Evolutionary conservation across 176 grass and related monocot species (phyloP).

Genomic region (Neostapfia colusana): DNA sequence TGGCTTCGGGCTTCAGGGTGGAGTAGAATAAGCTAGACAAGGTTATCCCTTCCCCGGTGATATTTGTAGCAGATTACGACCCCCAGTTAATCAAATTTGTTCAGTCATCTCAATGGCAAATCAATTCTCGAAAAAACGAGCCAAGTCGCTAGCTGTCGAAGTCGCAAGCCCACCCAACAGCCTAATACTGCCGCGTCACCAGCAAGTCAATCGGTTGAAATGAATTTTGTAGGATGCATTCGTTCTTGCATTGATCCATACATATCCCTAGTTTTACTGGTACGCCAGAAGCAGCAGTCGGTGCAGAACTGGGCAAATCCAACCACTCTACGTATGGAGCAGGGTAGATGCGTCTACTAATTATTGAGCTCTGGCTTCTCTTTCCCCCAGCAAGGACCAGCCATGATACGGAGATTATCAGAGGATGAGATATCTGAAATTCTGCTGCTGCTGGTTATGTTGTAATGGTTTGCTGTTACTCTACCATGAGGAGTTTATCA

Average conservation of each 20-base stretch:
- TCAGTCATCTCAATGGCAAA: neutral
- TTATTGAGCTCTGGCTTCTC: neutral
- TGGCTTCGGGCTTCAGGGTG: neutral
- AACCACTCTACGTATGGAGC: neutral
- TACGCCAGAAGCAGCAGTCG: neutral
- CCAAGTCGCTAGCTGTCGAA: neutral
- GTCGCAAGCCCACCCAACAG: neutral
- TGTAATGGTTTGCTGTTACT: neutral
- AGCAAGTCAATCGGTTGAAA: neutral
- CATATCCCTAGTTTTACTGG: no score
- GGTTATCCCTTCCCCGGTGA: neutral
- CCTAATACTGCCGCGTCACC: neutral
- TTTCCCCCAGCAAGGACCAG: neutral
- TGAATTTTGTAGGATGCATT: neutral
- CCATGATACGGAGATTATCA: neutral
- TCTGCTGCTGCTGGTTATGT: neutral
- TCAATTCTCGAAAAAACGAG: neutral
- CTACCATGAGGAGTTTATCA: no score
- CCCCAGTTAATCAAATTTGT: neutral
- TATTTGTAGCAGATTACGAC: neutral
- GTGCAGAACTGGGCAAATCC: neutral
- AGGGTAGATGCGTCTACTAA: conserved; percentile 2
- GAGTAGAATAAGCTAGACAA: neutral
- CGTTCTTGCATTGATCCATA: no score
- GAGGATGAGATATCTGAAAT: neutral